Evolutionary conservation across 768 basidiomycete species (phyloP), one percentile per base, ranked within the genome.

Genomic region (Tricholoma flavovirens): DNA sequence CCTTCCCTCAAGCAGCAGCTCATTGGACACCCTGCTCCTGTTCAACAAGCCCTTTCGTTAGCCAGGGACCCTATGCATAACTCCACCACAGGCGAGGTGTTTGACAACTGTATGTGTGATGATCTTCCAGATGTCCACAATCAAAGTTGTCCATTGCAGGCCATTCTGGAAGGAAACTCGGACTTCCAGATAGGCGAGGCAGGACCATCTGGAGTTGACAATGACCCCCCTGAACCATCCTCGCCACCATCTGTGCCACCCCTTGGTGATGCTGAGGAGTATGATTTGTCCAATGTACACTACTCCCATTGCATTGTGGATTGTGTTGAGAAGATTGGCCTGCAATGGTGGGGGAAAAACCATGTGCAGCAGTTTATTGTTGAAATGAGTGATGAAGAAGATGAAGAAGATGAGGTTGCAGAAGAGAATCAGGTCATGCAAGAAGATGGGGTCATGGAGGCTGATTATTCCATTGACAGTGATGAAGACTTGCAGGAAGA

Each of bases 291-390:
- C 15, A 40, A 53, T 22, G 12, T 53, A 42, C 12, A 15, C 51
- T 22, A 12, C 36, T 53, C 36, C 36, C 22, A 21, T 26, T 36
- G 15, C 19, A 40, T 53, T 40, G 22, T 24, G 15, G 3, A 29
- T 11, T 42, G 42, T 40, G 42, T 53, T 53, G 36, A 29, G 21
- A 10, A 22, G 69, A 14, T 36, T 36, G 36, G 36, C 36, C 15
- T 36, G 36, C 36, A 14, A 36, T 6, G 6, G 36, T 36, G 36
- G 36, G 36, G 36, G 36, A 36, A n/a, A 2, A 36, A 36, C 36
- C 36, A 36, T 36, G 36, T 15, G 12, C 36, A 14, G 36, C 36
- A 36, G 14, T 36, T 36, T n/a, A 36, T 36, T 6, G 12, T 36
- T 36, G 36, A 36, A 14, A 14, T 15, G 36, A 15, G n/a, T 15